These are phyloP conservation scores for Pseudogymnoascus sp. DNA, from an alignment of 2,329 filamentous ascomycete species.

Conservation along the genomic window DNA sequence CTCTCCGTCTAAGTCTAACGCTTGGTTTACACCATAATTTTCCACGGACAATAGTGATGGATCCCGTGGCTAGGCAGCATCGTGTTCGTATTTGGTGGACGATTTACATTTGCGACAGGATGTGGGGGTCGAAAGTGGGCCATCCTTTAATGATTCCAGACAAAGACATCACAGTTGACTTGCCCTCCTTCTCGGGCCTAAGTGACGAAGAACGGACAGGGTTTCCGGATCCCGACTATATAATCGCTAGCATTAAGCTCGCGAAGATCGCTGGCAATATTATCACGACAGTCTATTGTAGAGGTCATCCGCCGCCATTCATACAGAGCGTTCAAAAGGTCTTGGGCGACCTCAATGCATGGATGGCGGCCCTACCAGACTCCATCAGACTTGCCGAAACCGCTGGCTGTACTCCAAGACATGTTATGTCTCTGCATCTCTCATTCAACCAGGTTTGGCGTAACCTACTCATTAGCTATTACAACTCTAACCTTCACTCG, in stretches of 20 bases:
- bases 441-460: neutral
- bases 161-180: conserved; percentile 38
- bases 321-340: conserved; percentile 30
- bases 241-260: conserved; percentile 33
- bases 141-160: conserved; percentile 41
- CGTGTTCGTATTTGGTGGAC: conserved; percentile 38
- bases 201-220: conserved; percentile 24
- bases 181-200: conserved; percentile 32
- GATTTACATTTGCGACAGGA: conserved; percentile 37
- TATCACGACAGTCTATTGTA: conserved; percentile 13
- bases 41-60: conserved; percentile 30
- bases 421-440: neutral
- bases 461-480: neutral
- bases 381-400: conserved; percentile 28
- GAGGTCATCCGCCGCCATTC: neutral
- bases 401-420: conserved; percentile 27
- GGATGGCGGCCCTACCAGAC: conserved; percentile 30
- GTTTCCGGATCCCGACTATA: conserved; percentile 33
- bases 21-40: conserved; percentile 37
- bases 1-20: conserved; percentile 34
- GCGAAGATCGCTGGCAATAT: conserved; percentile 31
- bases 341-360: conserved; percentile 30
- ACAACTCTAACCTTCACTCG: neutral
- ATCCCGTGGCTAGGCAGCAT: conserved; percentile 31
- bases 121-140: conserved; percentile 42